Base-by-base conservation (phyloP, 306 rosid species). In the Quercus bicolor region DNA sequence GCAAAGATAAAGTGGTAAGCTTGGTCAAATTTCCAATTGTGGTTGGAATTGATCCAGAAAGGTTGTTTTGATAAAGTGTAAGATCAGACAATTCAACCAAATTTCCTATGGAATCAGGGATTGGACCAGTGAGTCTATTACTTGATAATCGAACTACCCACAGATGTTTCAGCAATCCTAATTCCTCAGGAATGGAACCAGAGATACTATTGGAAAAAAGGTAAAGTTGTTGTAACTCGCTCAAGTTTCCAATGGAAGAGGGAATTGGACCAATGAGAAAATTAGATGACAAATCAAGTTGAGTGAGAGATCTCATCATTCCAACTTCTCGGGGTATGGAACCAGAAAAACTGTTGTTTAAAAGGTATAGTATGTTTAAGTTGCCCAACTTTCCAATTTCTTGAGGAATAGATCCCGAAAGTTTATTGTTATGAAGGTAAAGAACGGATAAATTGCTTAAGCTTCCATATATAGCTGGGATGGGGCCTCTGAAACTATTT, bases 401-500 rank as follows among this genome's bases (percentile, higher is more conserved):
- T 0, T 0, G 52, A 0, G 52, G 52, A 43, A 43, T 0, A 43
- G 52, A 11, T 6, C 77, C 77, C 2, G 26, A 61, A 12, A 81
- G 33, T 5, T 53, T 4, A 21, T 71, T 81, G 5, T 0, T 0
- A 0, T 4, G 1, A 5, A 81, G 29, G 0, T 18, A 5, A 13
- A 76, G 69, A 34, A 0, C 0, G 13, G 3, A 34, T 18, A 76
- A 19, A 56, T 71, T 73, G 18, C 2, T 4, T 43, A 77, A n/a
- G 5, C 59, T 70, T n/a, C 66, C 59, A 57, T 70, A 18, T 70
- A 57, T 21, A 2, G 4, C 0, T 5, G 82, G 83, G 68, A 80
- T 74, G 71, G 7, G 66, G n/a, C 71, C 75, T 12, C 0, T 55
- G 29, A 80, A n/a, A 2, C 14, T 5, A 33, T 74, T 55, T 43